Percentiles rank a stretch among this genome's conserved stretches.
phyloP scores from a whole-genome alignment of 169 alveolate genomes.

The Neospora caninum region DNA sequence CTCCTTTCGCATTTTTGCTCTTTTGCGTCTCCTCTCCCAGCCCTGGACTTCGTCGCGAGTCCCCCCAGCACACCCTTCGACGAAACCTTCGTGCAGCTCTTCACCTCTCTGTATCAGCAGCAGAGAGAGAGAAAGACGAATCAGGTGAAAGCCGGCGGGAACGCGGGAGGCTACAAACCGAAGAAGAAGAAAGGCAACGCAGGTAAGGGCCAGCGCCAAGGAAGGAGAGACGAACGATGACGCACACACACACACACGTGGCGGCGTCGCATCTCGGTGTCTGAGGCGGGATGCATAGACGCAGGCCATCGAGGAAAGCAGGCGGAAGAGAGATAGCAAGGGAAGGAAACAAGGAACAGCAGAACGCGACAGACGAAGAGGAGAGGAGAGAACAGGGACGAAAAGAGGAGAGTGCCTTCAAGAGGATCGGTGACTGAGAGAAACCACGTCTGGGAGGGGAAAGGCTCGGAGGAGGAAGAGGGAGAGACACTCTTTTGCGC shows the following conservation, averaged over 20 bases:
- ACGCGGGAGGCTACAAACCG: background rate
- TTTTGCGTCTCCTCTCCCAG: background rate
- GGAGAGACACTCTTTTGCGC: background rate
- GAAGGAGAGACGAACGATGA: too few species aligned
- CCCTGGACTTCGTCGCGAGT: slow-evolving; percentile 40
- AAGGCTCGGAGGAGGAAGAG: background rate
- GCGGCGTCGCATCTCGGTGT: too few species aligned
- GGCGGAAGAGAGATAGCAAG: too few species aligned
- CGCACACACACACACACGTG: too few species aligned
- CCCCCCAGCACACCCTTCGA: slow-evolving; percentile 40
- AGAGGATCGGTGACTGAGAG: too few species aligned
- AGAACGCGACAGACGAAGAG: background rate
- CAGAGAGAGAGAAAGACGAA: background rate
- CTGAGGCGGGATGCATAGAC: too few species aligned
- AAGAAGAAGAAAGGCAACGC: background rate
- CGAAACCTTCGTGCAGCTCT: slow-evolving; percentile 23
- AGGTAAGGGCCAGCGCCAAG: background rate
- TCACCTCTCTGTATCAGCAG: slow-evolving; percentile 9
- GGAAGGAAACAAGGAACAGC: too few species aligned
- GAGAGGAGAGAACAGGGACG: background rate
- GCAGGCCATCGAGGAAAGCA: too few species aligned
- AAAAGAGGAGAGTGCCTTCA: too few species aligned
- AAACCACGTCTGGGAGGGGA: too few species aligned
- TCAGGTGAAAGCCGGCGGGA: slow-evolving; percentile 53
- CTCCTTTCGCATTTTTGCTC: background rate